Conservation (phyloP, 768 basidiomycete genomes). For the Trametes punicea region DNA sequence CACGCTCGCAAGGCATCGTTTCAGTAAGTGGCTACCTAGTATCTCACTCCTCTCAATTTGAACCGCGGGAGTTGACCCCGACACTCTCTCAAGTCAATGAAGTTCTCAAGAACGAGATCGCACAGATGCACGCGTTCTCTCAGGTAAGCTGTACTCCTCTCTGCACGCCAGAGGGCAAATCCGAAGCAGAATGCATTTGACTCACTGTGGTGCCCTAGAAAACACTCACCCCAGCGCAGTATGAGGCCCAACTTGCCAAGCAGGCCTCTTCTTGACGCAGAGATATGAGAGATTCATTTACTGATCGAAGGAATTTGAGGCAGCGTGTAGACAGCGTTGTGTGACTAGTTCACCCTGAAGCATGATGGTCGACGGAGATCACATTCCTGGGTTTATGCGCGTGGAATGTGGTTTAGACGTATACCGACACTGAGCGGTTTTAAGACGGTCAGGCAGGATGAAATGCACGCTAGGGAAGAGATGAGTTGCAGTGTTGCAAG, state of each 20-base stretch:
- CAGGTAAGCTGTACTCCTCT: constrained; percentile 50
- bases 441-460: too few species aligned
- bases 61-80: not conserved
- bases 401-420: too few species aligned
- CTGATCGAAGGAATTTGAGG: too few species aligned
- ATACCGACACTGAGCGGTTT: too few species aligned
- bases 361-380: too few species aligned
- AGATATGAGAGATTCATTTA: too few species aligned
- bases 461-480: too few species aligned
- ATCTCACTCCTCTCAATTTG: not conserved
- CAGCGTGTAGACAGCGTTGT: too few species aligned
- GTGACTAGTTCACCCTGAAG: too few species aligned
- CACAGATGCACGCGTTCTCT: constrained; percentile 84
- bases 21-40: constrained; percentile 44
- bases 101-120: constrained; percentile 66
- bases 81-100: constrained; percentile 59
- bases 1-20: constrained; percentile 72
- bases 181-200: not conserved
- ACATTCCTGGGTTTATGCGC: too few species aligned
- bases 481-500: too few species aligned
- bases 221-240: constrained; percentile 71
- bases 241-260: constrained; percentile 46
- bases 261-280: not conserved
- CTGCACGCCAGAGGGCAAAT: not conserved
- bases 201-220: constrained; percentile 41